Evolutionary conservation across 202 grass and related monocot species (phyloP), one percentile per base, ranked within the genome.

Genomic region (Digitaria exilis): DNA sequence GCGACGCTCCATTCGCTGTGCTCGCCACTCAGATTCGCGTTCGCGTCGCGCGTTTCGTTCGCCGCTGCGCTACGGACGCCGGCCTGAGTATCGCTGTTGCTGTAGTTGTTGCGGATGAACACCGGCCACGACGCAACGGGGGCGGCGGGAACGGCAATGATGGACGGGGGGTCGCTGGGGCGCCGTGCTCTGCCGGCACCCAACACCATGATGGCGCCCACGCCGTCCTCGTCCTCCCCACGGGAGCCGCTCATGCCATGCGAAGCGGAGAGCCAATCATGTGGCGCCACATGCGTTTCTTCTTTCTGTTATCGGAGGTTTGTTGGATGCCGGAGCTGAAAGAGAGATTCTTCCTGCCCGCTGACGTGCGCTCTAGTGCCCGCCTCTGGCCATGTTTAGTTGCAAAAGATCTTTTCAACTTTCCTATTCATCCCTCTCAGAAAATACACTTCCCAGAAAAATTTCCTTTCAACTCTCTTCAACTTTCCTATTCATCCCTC

Each of bases 191-290:
- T 26, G 54, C 29, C 69, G 77, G 69, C 45, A 31, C 45, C 26
- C 69, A 72, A 6, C 69, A 45, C 35, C 75, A 56, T 74, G 67
- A 59, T 74, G 48, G 56, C 34, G 60, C 67, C 75, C 75, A 73
- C 86, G 57, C 58, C 75, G 34, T 12, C 49, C 21, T 50, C 26
- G 25, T 49, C 25, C 45, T 3, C 41, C 39, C 22, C 43, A 12
- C 1, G n/a, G n/a, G 54, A 48, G 19, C 64, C 29, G 44, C 56
- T 4, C n/a, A 28, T 57, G 54, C 43, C 56, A 65, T 30, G 80
- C 57, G 12, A 1, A 60, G 39, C 9, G 49, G 71, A 43, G 24
- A 29, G 81, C 49, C 67, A 29, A 75, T 51, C 52, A 74, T 80
- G 75, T 59, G 75, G 32, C 41, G 51, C 39, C 80, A 79, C 80